Evolutionary conservation across 441 rosid genomes (phyloP), one percentile per base, ranked within the genome.

Genomic region (Adansonia grandidieri): DNA sequence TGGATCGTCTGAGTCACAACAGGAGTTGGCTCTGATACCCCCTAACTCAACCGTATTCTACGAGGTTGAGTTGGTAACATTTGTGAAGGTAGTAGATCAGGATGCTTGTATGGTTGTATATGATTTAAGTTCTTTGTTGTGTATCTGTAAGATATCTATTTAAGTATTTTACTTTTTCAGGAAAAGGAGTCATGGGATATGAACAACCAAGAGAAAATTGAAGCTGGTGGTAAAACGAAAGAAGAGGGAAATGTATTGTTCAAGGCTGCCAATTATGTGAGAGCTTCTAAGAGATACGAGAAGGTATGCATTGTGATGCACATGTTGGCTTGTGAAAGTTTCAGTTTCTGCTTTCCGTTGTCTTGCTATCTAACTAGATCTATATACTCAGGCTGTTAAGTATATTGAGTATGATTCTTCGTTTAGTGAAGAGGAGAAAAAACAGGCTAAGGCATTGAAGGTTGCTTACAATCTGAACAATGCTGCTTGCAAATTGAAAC

Each of bases 171-270:
- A 6, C 2, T 64, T 13, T 44, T 80, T 51, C 80, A 91, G 97
- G 98, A 93, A 10, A 94, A 86, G 80, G 98, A 93, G 63, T 90
- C 97, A 0, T 94, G 98, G 97, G 95, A 94, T 78, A 88, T 94
- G 96, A 91, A 83, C 84, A 93, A 94, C 0, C 76, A 77, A 11
- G 97, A 91, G 80, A 93, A 95, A 81, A 87, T 95, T 74, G 98
- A 89, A 83, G 92, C 93, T 67, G 95, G 95, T 14, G 84, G 89
- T 42, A 91, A 81, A 85, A 95, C 90, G 89, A 93, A 95, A 81
- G 98, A 95, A 85, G 95, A 91, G 82, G 97, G 98, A 14, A 93
- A 95, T 79, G 65, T 76, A 1, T 74, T 88, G 82, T 94, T 91
- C 72, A 94, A 89, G 86, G 90, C 88, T 3, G 91, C 91, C 37